phyloP scores from a whole-genome alignment of 192 early-diverging fungal genomes.

The Gonapodya sp. region DNA sequence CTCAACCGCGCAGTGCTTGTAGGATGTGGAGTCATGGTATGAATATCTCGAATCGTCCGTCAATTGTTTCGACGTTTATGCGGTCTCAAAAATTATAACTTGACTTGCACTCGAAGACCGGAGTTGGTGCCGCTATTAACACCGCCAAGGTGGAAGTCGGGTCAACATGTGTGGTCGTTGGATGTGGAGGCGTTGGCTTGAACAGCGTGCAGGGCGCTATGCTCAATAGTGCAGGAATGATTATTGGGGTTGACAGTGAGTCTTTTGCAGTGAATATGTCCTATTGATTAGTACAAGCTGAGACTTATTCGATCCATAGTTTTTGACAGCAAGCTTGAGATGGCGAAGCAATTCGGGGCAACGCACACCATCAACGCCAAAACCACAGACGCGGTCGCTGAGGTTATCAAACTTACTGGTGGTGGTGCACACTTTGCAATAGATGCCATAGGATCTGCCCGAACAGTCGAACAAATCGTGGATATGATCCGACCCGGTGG shows the following conservation, averaged over 20 bases:
- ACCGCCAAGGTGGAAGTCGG: slow-evolving; percentile 74
- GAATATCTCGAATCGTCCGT: not conserved
- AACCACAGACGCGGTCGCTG: not conserved
- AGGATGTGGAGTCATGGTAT: slow-evolving; percentile 2
- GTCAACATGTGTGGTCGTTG: slow-evolving; percentile 70
- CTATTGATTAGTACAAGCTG: too few relatives aligned
- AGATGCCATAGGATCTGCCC: not conserved
- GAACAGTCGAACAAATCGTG: not conserved
- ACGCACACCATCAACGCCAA: slow-evolving; percentile 80
- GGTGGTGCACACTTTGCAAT: slow-evolving; percentile 4
- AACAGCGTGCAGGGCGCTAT: slow-evolving; percentile 79
- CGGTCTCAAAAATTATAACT: too few relatives aligned
- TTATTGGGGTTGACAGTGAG: slow-evolving; percentile 88
- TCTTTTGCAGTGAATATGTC: too few relatives aligned
- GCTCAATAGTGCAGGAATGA: slow-evolving; percentile 22
- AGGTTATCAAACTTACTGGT: not conserved
- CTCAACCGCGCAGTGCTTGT: slow-evolving; percentile 9
- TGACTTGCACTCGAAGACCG: too few relatives aligned
- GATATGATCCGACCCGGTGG: not conserved
- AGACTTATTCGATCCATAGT: not conserved
- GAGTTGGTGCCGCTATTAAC: slow-evolving; percentile 87
- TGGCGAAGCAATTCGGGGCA: slow-evolving; percentile 63
- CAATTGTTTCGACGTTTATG: too few relatives aligned
- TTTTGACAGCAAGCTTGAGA: not conserved
- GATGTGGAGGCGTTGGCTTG: slow-evolving; percentile 90